These are phyloP conservation scores for Dioszegia aurantiaca DNA, from an alignment of 768 basidiomycete genomes.

Conservation along the genomic window DNA sequence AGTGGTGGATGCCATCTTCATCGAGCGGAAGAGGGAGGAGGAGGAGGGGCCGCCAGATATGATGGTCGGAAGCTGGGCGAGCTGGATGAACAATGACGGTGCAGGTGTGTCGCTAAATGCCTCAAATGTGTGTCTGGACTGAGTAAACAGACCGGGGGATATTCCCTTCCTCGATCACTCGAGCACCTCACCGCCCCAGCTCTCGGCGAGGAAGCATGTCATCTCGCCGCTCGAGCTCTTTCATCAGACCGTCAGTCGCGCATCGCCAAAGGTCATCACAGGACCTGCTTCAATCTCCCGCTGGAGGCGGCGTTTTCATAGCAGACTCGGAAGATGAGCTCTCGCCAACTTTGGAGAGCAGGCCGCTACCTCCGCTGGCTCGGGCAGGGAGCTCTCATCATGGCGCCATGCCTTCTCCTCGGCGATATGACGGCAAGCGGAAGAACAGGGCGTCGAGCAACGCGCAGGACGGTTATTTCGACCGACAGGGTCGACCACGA, in stretches of 20 bases:
- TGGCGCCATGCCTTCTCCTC: conserved; percentile 11
- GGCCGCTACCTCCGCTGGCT: conserved; percentile 9
- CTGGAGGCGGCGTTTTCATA: conserved; percentile 32
- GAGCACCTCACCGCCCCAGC: conserved; percentile 28
- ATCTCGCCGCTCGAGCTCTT: conserved; percentile 31
- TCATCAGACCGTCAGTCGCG: conserved; percentile 24
- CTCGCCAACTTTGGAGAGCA: conserved; percentile 8
- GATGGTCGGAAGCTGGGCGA: conserved; percentile 39
- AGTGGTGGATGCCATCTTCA: conserved; percentile 34
- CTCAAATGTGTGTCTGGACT: not conserved
- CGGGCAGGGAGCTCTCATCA: conserved; percentile 14
- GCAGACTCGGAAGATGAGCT: conserved; percentile 43
- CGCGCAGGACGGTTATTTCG: conserved; percentile 29
- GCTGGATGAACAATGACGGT: conserved; percentile 38
- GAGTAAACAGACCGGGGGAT: conserved; percentile 30
- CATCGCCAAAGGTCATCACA: conserved; percentile 28
- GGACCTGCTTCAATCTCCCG: conserved; percentile 31
- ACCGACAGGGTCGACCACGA: conserved; percentile 12
- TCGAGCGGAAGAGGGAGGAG: conserved; percentile 37
- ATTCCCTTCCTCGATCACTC: conserved; percentile 36
- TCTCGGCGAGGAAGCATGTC: conserved; percentile 41
- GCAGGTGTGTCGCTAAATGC: conserved; percentile 10
- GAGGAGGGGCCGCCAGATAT: conserved; percentile 44
- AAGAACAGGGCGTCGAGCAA: conserved; percentile 12
- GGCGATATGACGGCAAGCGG: conserved; percentile 21